Evolutionary conservation across 352 stramenopile genomes (phyloP).

Genomic region (Globisporangium okanoganense): DNA sequence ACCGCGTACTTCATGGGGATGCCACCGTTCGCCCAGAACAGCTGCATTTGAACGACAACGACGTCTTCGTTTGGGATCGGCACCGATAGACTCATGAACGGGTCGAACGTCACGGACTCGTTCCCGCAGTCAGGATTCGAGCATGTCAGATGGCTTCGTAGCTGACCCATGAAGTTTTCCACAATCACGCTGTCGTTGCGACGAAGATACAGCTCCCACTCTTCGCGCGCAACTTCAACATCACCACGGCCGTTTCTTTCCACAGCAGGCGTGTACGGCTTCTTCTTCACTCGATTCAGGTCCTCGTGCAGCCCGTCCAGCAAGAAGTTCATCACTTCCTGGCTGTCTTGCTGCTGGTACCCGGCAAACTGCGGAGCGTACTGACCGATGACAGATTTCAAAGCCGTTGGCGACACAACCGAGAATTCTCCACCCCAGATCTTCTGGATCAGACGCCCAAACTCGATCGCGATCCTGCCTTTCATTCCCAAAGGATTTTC

Average conservation of each 20-base stretch:
- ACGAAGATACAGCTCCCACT: constrained; percentile 83
- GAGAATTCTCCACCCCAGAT: constrained; percentile 93
- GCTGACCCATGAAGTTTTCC: constrained; percentile 88
- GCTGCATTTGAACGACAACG: constrained; percentile 47
- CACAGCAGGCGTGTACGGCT: constrained; percentile 74
- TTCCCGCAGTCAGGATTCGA: constrained; percentile 67
- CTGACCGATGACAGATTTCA: constrained; percentile 85
- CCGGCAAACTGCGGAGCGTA: constrained; percentile 88
- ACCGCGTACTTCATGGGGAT: constrained; percentile 79
- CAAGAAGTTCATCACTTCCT: constrained; percentile 92
- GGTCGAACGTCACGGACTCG: constrained; percentile 87
- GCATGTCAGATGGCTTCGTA: constrained; percentile 87
- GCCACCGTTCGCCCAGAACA: constrained; percentile 68
- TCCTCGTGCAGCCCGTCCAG: constrained; percentile 92
- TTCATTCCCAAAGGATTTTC: constrained; percentile 94
- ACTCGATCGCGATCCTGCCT: constrained; percentile 94
- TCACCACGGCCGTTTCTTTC: constrained; percentile 71
- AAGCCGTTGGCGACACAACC: constrained; percentile 62
- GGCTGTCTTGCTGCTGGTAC: constrained; percentile 89
- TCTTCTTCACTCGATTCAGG: constrained; percentile 81
- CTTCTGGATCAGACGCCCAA: constrained; percentile 90
- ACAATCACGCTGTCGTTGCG: constrained; percentile 92
- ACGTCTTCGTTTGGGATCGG: constrained; percentile 78
- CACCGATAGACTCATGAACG: constrained; percentile 88
- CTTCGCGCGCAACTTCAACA: constrained; percentile 62